Evolutionary conservation across 164 flowering plant genomes (phyloP).

Genomic region (Cinnamomum chago): DNA sequence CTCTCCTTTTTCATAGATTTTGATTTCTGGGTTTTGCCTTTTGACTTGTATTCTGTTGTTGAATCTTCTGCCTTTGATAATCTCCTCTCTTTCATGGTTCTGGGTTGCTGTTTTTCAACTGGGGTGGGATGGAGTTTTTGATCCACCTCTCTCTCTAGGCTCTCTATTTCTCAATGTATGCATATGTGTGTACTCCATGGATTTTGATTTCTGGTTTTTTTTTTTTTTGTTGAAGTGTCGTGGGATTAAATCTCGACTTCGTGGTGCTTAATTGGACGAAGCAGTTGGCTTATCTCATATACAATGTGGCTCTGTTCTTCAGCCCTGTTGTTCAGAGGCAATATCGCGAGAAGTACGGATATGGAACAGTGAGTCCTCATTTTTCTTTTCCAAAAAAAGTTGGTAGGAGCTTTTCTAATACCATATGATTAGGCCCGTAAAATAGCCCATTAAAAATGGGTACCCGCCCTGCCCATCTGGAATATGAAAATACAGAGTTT

Average conservation of each 20-base stretch:
- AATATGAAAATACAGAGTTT: too few relatives aligned
- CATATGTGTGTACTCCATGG: neutral
- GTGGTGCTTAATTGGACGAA: constrained; percentile 77
- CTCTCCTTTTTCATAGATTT: neutral
- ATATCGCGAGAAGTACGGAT: constrained; percentile 63
- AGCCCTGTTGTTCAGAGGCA: constrained; percentile 71
- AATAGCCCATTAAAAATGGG: too few relatives aligned
- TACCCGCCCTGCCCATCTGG: too few relatives aligned
- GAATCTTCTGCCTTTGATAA: neutral
- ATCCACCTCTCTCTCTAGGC: too few relatives aligned
- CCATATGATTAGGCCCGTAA: too few relatives aligned
- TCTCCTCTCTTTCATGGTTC: neutral
- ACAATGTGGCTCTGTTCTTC: constrained; percentile 79
- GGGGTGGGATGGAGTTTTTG: too few relatives aligned
- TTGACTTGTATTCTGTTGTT: neutral
- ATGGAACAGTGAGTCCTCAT: constrained; percentile 38
- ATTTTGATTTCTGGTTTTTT: neutral
- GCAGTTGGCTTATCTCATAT: constrained; percentile 74
- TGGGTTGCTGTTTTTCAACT: too few relatives aligned
- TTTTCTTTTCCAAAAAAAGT: too few relatives aligned
- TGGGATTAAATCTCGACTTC: constrained; percentile 73
- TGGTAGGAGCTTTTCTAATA: too few relatives aligned
- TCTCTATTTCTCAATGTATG: too few relatives aligned
- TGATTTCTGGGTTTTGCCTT: neutral
- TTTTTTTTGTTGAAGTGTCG: neutral